phyloP scores from a whole-genome alignment of 495 filamentous ascomycete species.

The Aspergillus campestris region DNA sequence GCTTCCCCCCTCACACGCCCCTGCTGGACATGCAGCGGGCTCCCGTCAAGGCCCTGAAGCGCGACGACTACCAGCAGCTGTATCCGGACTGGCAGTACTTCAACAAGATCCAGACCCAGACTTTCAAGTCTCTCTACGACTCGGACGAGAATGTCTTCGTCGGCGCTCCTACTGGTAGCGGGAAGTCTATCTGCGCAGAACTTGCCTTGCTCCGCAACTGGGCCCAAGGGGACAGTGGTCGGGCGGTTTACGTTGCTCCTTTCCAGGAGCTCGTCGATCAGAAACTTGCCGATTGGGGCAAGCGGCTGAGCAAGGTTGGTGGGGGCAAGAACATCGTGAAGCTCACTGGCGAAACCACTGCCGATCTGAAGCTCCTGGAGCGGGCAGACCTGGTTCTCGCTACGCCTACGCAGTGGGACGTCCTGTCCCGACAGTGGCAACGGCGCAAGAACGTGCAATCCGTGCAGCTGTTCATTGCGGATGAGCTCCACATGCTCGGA shows the following conservation, averaged over 20 bases:
- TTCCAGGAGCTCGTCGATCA: slow-evolving; percentile 91
- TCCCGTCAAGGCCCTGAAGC: slow-evolving; percentile 80
- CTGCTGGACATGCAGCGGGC: slow-evolving; percentile 85
- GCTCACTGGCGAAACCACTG: slow-evolving; percentile 86
- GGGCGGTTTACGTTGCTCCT: slow-evolving; percentile 90
- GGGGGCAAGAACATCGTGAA: slow-evolving; percentile 92
- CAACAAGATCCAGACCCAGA: slow-evolving; percentile 96
- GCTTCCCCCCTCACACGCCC: slow-evolving; percentile 89
- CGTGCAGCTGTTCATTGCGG: slow-evolving; percentile 86
- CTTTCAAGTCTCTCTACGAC: slow-evolving; percentile 84
- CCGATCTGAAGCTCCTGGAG: slow-evolving; percentile 84
- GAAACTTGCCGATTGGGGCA: slow-evolving; percentile 72
- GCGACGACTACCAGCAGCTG: slow-evolving; percentile 67
- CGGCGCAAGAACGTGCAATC: slow-evolving; percentile 88
- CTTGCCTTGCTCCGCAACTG: slow-evolving; percentile 87
- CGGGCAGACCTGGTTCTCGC: slow-evolving; percentile 86
- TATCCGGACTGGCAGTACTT: slow-evolving; percentile 84
- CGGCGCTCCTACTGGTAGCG: slow-evolving; percentile 81
- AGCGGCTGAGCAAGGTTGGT: slow-evolving; percentile 58
- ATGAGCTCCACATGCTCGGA: slow-evolving; percentile 95
- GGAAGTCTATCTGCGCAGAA: slow-evolving; percentile 95
- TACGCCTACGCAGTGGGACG: slow-evolving; percentile 91
- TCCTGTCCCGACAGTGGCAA: slow-evolving; percentile 92
- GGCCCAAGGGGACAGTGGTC: slow-evolving; percentile 57
- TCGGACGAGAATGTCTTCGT: slow-evolving; percentile 91